Evolutionary conservation across 208 protist genomes (phyloP).

Genomic region (Trypanosoma brucei): DNA sequence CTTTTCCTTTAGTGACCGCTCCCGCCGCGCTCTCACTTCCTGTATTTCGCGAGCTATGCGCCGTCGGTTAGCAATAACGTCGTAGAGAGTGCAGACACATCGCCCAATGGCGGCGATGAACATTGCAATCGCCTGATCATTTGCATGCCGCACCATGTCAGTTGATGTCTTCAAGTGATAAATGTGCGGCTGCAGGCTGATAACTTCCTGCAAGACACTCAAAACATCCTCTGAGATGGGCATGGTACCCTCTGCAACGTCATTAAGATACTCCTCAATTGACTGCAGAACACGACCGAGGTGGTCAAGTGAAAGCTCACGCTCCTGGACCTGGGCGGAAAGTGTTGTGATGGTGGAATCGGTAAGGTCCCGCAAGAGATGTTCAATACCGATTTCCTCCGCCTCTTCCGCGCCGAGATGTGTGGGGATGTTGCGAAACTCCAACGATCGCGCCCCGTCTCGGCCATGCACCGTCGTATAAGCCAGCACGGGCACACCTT

Average conservation of each 20-base stretch:
- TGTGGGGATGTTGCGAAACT: slow-evolving; percentile 90
- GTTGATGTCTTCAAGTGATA: slow-evolving; percentile 77
- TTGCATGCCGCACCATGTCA: slow-evolving; percentile 84
- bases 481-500: slow-evolving; percentile 84
- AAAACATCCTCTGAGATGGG: slow-evolving; percentile 85
- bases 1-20: slow-evolving; percentile 52
- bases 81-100: slow-evolving; percentile 77
- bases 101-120: slow-evolving; percentile 79
- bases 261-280: slow-evolving; percentile 90
- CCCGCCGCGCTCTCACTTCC: slow-evolving; percentile 55
- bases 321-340: slow-evolving; percentile 91
- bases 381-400: slow-evolving; percentile 99
- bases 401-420: slow-evolving; percentile 96
- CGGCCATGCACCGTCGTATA: slow-evolving; percentile 88
- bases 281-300: slow-evolving; percentile 84
- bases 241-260: slow-evolving; percentile 67
- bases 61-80: slow-evolving; percentile 82
- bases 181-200: slow-evolving; percentile 83
- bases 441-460: slow-evolving; percentile 66
- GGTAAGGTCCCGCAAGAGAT: slow-evolving; percentile 98
- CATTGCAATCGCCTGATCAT: slow-evolving; percentile 82
- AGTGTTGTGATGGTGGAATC: slow-evolving; percentile 95
- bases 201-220: slow-evolving; percentile 83
- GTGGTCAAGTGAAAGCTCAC: slow-evolving; percentile 91
- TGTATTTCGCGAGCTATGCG: slow-evolving; percentile 68